Evolutionary conservation across 2,329 filamentous ascomycete genomes (phyloP).

Genomic region (Penicillium sp.): DNA sequence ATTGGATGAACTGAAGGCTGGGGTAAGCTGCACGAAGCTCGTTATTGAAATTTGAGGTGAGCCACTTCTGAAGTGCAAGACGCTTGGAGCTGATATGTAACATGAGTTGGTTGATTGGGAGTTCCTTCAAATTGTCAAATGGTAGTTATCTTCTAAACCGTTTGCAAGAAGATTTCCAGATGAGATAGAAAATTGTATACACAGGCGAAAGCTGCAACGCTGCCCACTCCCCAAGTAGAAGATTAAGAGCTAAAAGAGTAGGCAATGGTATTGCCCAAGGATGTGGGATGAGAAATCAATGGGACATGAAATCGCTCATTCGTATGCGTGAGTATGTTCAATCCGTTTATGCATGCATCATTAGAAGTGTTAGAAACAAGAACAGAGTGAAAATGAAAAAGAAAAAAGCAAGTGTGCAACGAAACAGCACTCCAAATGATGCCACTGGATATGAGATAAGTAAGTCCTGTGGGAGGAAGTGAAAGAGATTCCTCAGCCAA

Average conservation of each 20-base stretch:
- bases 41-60: slow-evolving; percentile 17
- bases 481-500: slow-evolving; percentile 1
- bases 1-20: slow-evolving; percentile 23
- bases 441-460: background rate
- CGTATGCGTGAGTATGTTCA: slow-evolving; percentile 27
- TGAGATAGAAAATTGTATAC: background rate
- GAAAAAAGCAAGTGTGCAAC: background rate
- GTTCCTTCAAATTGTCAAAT: background rate
- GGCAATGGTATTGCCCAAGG: background rate
- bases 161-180: background rate
- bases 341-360: slow-evolving; percentile 11
- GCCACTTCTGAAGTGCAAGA: background rate
- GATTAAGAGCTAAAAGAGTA: background rate
- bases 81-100: background rate
- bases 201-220: background rate
- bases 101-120: background rate
- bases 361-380: slow-evolving; percentile 5
- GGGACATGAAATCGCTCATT: slow-evolving; percentile 19
- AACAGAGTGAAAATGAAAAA: background rate
- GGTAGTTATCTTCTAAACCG: background rate
- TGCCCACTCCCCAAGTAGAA: background rate
- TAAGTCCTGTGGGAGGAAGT: background rate
- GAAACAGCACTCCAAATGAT: background rate
- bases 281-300: background rate
- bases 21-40: slow-evolving; percentile 28